These are phyloP conservation scores for Fraxinus albicans DNA, from an alignment of 305 asterid species.

Conservation along the genomic window DNA sequence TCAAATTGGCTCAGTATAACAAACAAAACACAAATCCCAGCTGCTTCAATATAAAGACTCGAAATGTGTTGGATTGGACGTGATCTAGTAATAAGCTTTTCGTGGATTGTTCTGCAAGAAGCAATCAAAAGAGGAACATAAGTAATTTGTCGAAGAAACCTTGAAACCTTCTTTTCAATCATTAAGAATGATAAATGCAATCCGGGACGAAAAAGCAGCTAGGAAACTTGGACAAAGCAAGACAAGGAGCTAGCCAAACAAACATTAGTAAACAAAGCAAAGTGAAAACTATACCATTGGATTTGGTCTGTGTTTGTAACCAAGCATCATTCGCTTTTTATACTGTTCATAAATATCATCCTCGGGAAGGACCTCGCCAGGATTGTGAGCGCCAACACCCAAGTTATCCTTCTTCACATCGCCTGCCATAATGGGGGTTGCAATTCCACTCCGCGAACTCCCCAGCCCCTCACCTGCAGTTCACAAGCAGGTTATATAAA, in stretches of 20 bases:
- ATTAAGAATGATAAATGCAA: not conserved
- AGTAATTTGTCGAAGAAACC: not conserved
- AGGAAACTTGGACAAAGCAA: not conserved
- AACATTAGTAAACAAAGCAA: not conserved
- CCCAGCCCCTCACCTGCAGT: constrained; percentile 90
- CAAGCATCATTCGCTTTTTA: constrained; percentile 96
- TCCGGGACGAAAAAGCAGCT: not conserved
- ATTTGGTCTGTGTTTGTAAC: constrained; percentile 87
- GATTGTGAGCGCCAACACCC: constrained; percentile 90
- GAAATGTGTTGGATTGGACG: not conserved
- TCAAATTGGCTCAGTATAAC: not conserved
- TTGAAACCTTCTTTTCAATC: not conserved
- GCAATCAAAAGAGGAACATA: not conserved
- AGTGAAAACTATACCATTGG: constrained; percentile 59
- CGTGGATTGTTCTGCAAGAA: constrained; percentile 75
- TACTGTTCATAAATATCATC: constrained; percentile 98
- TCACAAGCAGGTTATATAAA: not conserved
- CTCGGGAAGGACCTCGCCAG: constrained; percentile 84
- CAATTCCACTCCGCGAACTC: constrained; percentile 82
- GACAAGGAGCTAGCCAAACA: not conserved
- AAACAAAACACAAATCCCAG: constrained; percentile 12
- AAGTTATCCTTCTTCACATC: constrained; percentile 75
- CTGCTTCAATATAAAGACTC: constrained; percentile 19
- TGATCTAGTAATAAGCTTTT: constrained; percentile 62
- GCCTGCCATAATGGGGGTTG: constrained; percentile 87